Percentiles rank a stretch among this genome's conserved stretches.
Conservation (phyloP, 495 filamentous ascomycete genomes). For the Penicillium soppii region DNA sequence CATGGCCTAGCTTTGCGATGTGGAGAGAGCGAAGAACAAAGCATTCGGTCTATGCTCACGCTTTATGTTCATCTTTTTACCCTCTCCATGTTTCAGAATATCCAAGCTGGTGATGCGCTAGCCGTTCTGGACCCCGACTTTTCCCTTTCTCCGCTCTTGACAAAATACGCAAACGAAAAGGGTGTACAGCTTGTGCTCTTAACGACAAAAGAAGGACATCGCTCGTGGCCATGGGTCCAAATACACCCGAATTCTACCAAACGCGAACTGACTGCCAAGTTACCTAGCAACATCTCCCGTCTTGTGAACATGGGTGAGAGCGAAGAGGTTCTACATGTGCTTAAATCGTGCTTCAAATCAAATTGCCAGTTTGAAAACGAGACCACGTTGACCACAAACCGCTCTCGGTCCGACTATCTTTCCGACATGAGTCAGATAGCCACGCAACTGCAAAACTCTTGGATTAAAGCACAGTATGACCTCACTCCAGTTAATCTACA, state of each 20-base stretch:
- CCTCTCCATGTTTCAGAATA: conserved; percentile 10
- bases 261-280: conserved; percentile 10
- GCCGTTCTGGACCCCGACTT: conserved; percentile 23
- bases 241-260: conserved; percentile 15
- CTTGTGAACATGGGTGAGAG: conserved; percentile 14
- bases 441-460: conserved; percentile 9
- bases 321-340: not conserved
- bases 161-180: conserved; percentile 11
- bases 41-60: conserved; percentile 8
- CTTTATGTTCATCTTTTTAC: conserved; percentile 17
- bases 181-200: conserved; percentile 18
- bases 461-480: conserved; percentile 4
- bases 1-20: conserved; percentile 8
- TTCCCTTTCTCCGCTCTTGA: conserved; percentile 11
- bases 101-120: conserved; percentile 8
- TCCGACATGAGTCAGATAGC: not conserved
- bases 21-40: conserved; percentile 5
- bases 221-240: conserved; percentile 15
- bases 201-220: conserved; percentile 10
- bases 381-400: conserved; percentile 1
- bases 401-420: not conserved
- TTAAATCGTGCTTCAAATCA: conserved; percentile 8
- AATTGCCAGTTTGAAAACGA: conserved; percentile 16
- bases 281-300: conserved; percentile 13
- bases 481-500: conserved; percentile 7